Evolutionary conservation across 768 basidiomycete genomes (phyloP).

Genomic region (Pisolithus marmoratus): DNA sequence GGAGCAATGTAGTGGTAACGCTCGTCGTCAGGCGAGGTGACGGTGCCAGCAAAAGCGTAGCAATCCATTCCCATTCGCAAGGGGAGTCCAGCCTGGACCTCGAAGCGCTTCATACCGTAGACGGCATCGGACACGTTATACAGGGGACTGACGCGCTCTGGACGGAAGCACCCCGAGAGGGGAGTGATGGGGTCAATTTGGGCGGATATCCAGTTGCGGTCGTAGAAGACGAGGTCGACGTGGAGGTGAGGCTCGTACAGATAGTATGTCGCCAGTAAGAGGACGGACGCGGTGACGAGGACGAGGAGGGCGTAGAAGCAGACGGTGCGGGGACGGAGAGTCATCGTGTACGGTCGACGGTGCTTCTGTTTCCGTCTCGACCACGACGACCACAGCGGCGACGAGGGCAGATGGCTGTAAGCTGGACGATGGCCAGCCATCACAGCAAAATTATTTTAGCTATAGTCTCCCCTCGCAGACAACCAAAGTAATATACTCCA

Average conservation of each 20-base stretch:
- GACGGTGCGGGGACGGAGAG: not conserved
- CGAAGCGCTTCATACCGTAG: slow-evolving; percentile 58
- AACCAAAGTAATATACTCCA: too few relatives aligned
- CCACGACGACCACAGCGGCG: not conserved
- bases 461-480: too few relatives aligned
- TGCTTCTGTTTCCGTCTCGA: not conserved
- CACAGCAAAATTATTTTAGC: too few relatives aligned
- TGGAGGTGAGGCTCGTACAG: slow-evolving; percentile 67
- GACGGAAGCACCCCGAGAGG: slow-evolving; percentile 71
- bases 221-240: slow-evolving; percentile 77
- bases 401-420: not conserved
- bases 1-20: slow-evolving; percentile 20
- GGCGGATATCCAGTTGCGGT: slow-evolving; percentile 62
- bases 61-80: slow-evolving; percentile 83
- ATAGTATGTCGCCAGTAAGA: slow-evolving; percentile 33
- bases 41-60: slow-evolving; percentile 85
- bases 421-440: not conserved
- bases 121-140: slow-evolving; percentile 67
- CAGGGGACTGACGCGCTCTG: slow-evolving; percentile 46
- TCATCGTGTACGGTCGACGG: not conserved
- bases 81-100: slow-evolving; percentile 76
- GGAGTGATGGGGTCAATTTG: slow-evolving; percentile 65
- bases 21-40: slow-evolving; percentile 32
- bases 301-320: not conserved
- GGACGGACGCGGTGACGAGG: not conserved